These are phyloP conservation scores for Chlamydomonas urium DNA, from an alignment of 139 green algal species.

Conservation along the genomic window DNA sequence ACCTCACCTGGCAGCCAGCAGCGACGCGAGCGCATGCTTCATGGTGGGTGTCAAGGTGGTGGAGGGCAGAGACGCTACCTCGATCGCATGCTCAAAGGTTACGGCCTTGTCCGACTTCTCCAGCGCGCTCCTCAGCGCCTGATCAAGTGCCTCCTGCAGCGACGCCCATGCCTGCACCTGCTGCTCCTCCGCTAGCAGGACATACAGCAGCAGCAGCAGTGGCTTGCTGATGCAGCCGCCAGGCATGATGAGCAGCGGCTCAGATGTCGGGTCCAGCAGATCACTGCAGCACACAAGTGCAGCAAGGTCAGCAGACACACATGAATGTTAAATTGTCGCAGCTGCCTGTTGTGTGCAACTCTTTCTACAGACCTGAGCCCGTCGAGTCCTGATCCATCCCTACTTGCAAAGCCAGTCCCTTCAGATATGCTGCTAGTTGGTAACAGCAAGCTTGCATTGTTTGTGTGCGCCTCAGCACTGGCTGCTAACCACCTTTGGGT, in stretches of 20 bases:
- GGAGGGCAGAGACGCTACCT: not conserved
- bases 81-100: not conserved
- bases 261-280: not conserved
- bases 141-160: not conserved
- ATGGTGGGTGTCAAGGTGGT: not conserved
- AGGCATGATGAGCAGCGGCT: not conserved
- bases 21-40: not conserved
- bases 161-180: not conserved
- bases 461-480: not conserved
- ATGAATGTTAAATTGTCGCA: too few species aligned
- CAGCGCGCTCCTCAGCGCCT: not conserved
- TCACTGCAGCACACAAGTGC: too few species aligned
- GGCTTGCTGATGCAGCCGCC: not conserved
- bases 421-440: not conserved
- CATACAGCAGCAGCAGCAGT: slow-evolving; percentile 3
- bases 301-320: too few species aligned
- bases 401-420: too few species aligned
- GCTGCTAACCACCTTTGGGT: not conserved
- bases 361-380: too few species aligned
- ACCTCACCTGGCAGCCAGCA: too few species aligned
- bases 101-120: not conserved
- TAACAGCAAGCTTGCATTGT: slow-evolving; percentile 2
- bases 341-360: too few species aligned
- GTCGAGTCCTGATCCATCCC: too few species aligned
- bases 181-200: not conserved